Conservation (phyloP, 768 basidiomycete species). For the Paxillus rubicundulus region DNA sequence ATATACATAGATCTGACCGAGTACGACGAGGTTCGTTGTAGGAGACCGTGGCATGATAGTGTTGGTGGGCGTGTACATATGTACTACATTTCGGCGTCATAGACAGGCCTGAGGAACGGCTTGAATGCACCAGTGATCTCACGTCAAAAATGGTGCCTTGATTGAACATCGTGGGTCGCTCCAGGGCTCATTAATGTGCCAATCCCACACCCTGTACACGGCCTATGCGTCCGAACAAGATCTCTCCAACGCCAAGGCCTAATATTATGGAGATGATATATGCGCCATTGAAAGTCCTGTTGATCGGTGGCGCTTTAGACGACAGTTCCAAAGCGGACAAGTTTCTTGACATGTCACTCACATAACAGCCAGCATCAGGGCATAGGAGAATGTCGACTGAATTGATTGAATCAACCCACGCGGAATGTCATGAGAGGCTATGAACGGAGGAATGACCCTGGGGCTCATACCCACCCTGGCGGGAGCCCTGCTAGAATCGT, state of each 20-base stretch:
- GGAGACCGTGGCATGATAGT: no score
- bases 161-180: not conserved
- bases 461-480: constrained; percentile 26
- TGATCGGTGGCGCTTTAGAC: constrained; percentile 7
- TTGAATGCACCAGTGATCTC: not conserved
- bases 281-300: constrained; percentile 80
- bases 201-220: constrained; percentile 6
- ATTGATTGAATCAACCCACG: constrained; percentile 64
- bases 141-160: not conserved
- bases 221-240: constrained; percentile 60
- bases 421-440: constrained; percentile 61
- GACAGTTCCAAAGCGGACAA: not conserved
- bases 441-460: constrained; percentile 57
- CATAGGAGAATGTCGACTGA: constrained; percentile 62
- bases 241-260: constrained; percentile 74
- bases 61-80: no score
- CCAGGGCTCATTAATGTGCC: not conserved
- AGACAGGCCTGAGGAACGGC: not conserved
- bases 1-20: no score
- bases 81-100: no score
- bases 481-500: not conserved
- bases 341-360: constrained; percentile 35
- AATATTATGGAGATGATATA: constrained; percentile 71
- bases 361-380: constrained; percentile 83
- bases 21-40: no score